Evolutionary conservation across 2,329 filamentous ascomycete genomes (phyloP).

Genomic region (Dactylonectria macrodidyma): DNA sequence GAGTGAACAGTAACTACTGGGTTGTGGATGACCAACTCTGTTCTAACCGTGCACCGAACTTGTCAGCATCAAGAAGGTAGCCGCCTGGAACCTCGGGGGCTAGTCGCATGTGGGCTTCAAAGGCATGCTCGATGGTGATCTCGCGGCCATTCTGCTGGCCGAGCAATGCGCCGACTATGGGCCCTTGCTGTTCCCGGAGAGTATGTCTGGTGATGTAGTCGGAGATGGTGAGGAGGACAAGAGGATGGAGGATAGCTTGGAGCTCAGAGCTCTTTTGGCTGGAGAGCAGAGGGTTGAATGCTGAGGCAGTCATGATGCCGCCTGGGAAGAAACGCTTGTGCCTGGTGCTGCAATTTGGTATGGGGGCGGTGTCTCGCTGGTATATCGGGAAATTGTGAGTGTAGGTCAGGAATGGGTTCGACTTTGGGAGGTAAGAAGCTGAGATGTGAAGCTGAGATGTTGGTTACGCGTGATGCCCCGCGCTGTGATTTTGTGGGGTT

Average conservation of each 20-base stretch:
- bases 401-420: slow-evolving; percentile 14
- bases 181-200: slow-evolving; percentile 80
- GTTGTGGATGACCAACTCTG: slow-evolving; percentile 76
- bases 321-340: slow-evolving; percentile 1
- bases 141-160: slow-evolving; percentile 93
- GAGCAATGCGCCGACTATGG: slow-evolving; percentile 88
- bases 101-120: slow-evolving; percentile 78
- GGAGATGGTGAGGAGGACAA: slow-evolving; percentile 95
- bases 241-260: slow-evolving; percentile 88
- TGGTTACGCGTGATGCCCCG: slow-evolving; percentile 28
- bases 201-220: slow-evolving; percentile 96
- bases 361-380: not conserved
- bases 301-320: slow-evolving; percentile 63
- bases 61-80: slow-evolving; percentile 75
- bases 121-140: slow-evolving; percentile 93
- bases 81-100: slow-evolving; percentile 66
- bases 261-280: slow-evolving; percentile 80
- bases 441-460: slow-evolving; percentile 33
- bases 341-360: not conserved
- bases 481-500: slow-evolving; percentile 21
- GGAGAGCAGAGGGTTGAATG: slow-evolving; percentile 73
- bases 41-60: slow-evolving; percentile 84
- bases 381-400: not conserved
- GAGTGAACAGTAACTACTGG: not conserved
- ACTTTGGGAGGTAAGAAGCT: slow-evolving; percentile 23